A percentile compares a stretch with the other conserved stretches of the same genome.
Evolutionary conservation across 1,284 basidiomycete genomes (phyloP).

Genomic region (Irpex rosettiformis): DNA sequence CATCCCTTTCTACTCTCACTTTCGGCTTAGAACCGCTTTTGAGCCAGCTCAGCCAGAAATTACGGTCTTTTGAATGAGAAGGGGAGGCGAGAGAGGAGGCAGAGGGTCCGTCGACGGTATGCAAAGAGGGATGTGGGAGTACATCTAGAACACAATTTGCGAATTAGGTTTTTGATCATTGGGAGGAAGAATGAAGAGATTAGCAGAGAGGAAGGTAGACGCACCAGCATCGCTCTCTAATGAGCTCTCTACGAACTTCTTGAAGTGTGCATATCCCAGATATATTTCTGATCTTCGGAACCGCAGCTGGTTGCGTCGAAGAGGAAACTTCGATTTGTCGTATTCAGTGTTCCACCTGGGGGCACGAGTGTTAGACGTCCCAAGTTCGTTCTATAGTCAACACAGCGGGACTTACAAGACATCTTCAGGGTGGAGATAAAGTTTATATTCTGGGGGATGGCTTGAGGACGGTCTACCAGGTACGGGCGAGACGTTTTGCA

Average conservation of each 20-base stretch:
- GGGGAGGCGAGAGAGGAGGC: constrained; percentile 10
- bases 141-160: background rate
- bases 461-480: constrained; percentile 19
- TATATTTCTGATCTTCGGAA: constrained; percentile 68
- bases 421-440: constrained; percentile 25
- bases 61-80: constrained; percentile 6
- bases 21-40: constrained; percentile 7
- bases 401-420: constrained; percentile 19
- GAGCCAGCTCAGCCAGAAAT: constrained; percentile 23
- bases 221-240: background rate
- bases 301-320: constrained; percentile 59
- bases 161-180: background rate
- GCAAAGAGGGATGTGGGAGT: constrained; percentile 2
- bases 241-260: constrained; percentile 13
- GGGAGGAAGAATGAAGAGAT: too few relatives aligned
- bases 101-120: constrained; percentile 19
- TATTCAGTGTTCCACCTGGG: constrained; percentile 7
- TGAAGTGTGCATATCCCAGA: constrained; percentile 39
- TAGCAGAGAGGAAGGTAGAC: background rate
- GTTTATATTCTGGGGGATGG: constrained; percentile 15
- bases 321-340: constrained; percentile 11
- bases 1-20: constrained; percentile 38
- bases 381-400: too few relatives aligned
- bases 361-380: background rate
- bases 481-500: constrained; percentile 30